phyloP scores from a whole-genome alignment of 1,284 basidiomycete genomes.

The Takashimella tepidaria region DNA sequence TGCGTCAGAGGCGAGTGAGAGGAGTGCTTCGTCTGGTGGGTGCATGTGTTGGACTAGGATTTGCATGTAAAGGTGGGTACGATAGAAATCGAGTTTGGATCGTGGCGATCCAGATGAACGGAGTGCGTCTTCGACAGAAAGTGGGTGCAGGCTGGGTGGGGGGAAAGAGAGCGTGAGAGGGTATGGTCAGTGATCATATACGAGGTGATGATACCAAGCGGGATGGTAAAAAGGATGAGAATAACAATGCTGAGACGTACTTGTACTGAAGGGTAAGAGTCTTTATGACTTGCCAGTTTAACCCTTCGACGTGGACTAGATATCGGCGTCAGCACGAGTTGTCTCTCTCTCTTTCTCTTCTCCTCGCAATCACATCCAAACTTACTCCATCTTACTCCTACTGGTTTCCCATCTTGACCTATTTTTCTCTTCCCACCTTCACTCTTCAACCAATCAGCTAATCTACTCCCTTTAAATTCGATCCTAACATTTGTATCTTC shows the following conservation, averaged over 20 bases:
- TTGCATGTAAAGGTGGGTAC: constrained; percentile 46
- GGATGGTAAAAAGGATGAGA: neutral
- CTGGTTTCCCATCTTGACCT: constrained; percentile 29
- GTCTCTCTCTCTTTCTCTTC: too few relatives aligned
- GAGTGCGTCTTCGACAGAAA: constrained; percentile 47
- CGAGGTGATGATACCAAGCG: neutral
- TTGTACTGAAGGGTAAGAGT: constrained; percentile 39
- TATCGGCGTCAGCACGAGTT: neutral
- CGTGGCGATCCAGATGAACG: constrained; percentile 40
- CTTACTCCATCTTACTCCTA: constrained; percentile 43
- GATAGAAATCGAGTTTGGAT: constrained; percentile 47
- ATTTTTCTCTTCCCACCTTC: constrained; percentile 26
- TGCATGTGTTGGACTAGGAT: constrained; percentile 45
- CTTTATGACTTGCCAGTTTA: constrained; percentile 48
- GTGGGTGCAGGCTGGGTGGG: constrained; percentile 40
- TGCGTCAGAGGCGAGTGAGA: neutral
- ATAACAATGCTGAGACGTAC: constrained; percentile 19
- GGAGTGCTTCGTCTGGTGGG: constrained; percentile 23
- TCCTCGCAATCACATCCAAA: too few relatives aligned
- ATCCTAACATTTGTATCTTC: constrained; percentile 37
- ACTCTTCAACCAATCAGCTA: constrained; percentile 41
- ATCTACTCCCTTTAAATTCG: constrained; percentile 38
- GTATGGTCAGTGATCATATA: too few relatives aligned
- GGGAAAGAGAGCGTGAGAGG: neutral
- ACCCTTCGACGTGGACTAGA: constrained; percentile 43